Conservation (phyloP, 352 stramenopile genomes). For the Blastocystis sp. region DNA sequence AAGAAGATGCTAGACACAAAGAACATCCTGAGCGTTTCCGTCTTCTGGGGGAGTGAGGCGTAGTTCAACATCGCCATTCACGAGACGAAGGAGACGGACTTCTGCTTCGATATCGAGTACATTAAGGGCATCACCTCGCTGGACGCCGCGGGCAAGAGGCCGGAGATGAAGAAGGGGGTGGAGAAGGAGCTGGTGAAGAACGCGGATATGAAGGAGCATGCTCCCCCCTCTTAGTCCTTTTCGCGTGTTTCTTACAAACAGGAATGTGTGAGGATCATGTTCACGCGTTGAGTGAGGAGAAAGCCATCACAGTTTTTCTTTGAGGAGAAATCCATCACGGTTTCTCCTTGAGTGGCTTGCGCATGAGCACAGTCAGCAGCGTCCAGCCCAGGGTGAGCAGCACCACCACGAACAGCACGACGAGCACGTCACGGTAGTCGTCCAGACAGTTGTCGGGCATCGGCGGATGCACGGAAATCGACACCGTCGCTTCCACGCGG, state of each 20-base stretch:
- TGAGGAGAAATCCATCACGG: no score
- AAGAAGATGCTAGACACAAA: slow-evolving; percentile 66
- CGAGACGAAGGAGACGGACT: slow-evolving; percentile 67
- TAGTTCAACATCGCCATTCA: slow-evolving; percentile 70
- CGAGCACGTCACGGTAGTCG: no score
- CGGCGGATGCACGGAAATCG: background rate
- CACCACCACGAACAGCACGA: no score
- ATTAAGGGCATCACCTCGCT: slow-evolving; percentile 66
- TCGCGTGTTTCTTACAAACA: background rate
- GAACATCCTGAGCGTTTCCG: slow-evolving; percentile 52
- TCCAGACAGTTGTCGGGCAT: background rate
- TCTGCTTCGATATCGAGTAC: slow-evolving; percentile 69
- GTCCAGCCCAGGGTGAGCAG: no score
- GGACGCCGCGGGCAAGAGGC: slow-evolving; percentile 35
- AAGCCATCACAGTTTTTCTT: no score
- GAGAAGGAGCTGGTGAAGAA: slow-evolving; percentile 51
- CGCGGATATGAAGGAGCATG: slow-evolving; percentile 26
- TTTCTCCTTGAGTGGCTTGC: no score
- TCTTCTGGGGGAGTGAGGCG: background rate
- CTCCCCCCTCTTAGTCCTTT: slow-evolving; percentile 64
- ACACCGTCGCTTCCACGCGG: background rate
- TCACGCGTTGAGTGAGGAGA: no score
- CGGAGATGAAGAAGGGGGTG: slow-evolving; percentile 65
- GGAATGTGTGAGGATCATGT: background rate
- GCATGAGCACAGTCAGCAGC: no score